Base-by-base conservation (phyloP, 2,329 filamentous ascomycete species). In the Colletotrichum tamarilloi region DNA sequence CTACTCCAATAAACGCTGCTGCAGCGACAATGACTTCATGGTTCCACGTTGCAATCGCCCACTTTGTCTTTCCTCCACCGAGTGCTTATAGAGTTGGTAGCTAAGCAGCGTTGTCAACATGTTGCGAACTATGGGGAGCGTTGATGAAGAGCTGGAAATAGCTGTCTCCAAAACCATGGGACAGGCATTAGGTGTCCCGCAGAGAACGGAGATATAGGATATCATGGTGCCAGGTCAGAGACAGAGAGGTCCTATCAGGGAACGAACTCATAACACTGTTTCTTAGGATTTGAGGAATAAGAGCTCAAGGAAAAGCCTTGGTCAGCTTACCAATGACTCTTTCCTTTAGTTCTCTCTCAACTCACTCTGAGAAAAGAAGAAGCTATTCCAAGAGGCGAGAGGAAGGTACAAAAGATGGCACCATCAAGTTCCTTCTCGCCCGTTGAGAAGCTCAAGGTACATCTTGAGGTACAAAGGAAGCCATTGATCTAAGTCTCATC, bases 1-100 rank as follows among this genome's bases (percentile, higher is more conserved):
- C 11, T 62, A 56, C 26, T 60, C 68, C 68, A 72, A 68, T 38
- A 58, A 56, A 49, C 32, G 30, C 42, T 67, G 56, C 57, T 62
- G 63, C 49, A 68, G n/a, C 57, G 64, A 52, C 64, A 62, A 58
- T 35, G 46, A 56, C 32, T 67, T 55, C 68, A 24, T 62, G 32
- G 46, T 52, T 64, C 46, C 8, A 28, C 52, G 35, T 55, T 28
- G 30, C 32, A 26, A 28, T 30, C 28, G 22, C 30, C 12, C 49
- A 28, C 22, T 55, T 9, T 19, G 12, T 35, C 24, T 49, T 49
- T 35, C 19, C 19, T 49, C 42, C 42, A 7, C 42, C 4, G 16
- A n/a, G 5, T 30, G 19, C 24, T 8, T 6, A 12, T 26, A 16
- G 24, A n/a, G 59, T 5, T 19, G 14, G 2, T 22, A 8, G 8